Conservation (phyloP, 148 eudicot genomes). For the Bassia scoparia region DNA sequence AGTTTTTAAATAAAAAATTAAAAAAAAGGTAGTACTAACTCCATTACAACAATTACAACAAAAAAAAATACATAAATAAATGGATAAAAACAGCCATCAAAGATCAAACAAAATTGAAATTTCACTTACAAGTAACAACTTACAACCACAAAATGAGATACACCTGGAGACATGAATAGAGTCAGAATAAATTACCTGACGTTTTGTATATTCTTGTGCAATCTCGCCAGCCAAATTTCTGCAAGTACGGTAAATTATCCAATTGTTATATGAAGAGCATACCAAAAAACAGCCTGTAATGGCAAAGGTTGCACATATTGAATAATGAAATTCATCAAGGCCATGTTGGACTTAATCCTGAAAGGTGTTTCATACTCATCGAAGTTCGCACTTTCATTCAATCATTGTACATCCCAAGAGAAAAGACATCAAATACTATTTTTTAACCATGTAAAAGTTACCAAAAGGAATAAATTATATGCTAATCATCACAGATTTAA, state of each 20-base stretch:
- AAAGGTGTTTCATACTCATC: too few species aligned
- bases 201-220: slow-evolving; percentile 62
- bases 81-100: too few species aligned
- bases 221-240: slow-evolving; percentile 99
- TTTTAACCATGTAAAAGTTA: too few species aligned
- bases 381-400: too few species aligned
- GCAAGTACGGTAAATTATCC: slow-evolving; percentile 7
- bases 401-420: too few species aligned
- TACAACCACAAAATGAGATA: background rate
- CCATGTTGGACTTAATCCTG: too few species aligned
- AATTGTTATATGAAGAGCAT: slow-evolving; percentile 1
- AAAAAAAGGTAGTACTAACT: background rate
- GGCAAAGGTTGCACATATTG: too few species aligned
- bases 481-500: background rate
- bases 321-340: too few species aligned
- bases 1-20: background rate
- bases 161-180: background rate
- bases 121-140: background rate
- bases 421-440: too few species aligned
- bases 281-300: too few species aligned
- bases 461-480: too few species aligned
- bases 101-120: background rate
- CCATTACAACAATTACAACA: background rate
- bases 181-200: slow-evolving; percentile 47
- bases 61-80: too few species aligned